Evolutionary conservation across 2,329 filamentous ascomycete genomes (phyloP), one percentile per base, ranked within the genome.

Genomic region (Ophiostoma himal-ulmi): DNA sequence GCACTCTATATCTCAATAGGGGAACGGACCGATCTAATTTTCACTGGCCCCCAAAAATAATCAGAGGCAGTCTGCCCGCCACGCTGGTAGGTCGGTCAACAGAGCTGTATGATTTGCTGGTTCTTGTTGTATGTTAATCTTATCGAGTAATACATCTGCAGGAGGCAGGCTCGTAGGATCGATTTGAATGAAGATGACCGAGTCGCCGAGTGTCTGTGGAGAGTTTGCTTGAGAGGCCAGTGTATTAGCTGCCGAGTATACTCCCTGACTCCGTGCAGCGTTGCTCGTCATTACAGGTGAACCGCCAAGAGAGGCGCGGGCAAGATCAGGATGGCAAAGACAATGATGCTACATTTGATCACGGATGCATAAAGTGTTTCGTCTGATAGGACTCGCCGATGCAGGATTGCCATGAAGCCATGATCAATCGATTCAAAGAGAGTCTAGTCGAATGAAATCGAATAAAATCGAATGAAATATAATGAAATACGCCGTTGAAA

Each of bases 21-120:
- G 68, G 57, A 69, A 69, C 68, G 60, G 60, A 34, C 57, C 68
- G 68, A 66, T 37, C 26, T 62, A 70, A 34, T 64, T 20, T 14
- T 26, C 26, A 68, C 60, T 64, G 60, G 60, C 30, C 39, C 10
- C 52, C 7, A 57, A 57, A 57, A 10, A 17, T n/a, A 26, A 14
- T 22, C 52, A 57, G 48, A 10, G 48, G 48, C 41, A 54, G 52
- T 57, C 22, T 26, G 52, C 22, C 48, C 52, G 52, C 11, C 11
- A 20, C 17, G 44, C n/a, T 48, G 44, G 8, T 48, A 48, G 44
- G 17, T 20, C 7, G 44, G 17, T 48, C 44, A 48, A 48, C 7
- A 48, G 20, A 48, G 52, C n/a, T 26, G 7, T 57, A 4, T 57
- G 52, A 57, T 57, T 57, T 57, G 52, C n/a, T 26, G n/a, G 52